phyloP scores from a whole-genome alignment of 345 rosid genomes.

The Eucalyptus victrix region DNA sequence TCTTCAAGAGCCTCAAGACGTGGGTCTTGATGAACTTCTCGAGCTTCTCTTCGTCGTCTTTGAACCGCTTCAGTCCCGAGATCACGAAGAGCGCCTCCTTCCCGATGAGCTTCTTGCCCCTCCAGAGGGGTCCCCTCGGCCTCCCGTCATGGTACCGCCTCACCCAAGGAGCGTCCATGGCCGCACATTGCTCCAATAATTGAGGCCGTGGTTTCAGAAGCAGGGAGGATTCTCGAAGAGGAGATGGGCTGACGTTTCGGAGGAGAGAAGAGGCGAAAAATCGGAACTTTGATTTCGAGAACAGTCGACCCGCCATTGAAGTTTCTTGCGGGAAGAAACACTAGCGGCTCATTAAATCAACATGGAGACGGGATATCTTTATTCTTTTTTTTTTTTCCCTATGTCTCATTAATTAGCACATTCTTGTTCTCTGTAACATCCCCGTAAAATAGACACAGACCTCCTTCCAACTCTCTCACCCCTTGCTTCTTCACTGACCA shows the following conservation, averaged over 20 bases:
- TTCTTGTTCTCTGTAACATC: background rate
- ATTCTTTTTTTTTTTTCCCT: too few species aligned
- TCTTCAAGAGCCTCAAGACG: constrained; percentile 68
- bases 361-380: background rate
- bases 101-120: constrained; percentile 83
- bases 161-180: constrained; percentile 7
- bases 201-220: constrained; percentile 1
- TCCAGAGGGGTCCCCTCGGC: constrained; percentile 94
- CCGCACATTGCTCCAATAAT: background rate
- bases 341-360: background rate
- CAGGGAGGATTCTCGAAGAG: background rate
- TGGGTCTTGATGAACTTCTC: constrained; percentile 51
- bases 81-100: constrained; percentile 78
- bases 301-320: constrained; percentile 35
- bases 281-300: constrained; percentile 28
- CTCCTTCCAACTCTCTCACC: background rate
- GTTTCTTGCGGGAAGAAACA: background rate
- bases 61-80: constrained; percentile 69
- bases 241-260: constrained; percentile 6
- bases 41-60: constrained; percentile 65
- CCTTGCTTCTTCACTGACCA: background rate
- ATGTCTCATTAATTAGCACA: background rate
- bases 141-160: constrained; percentile 78
- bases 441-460: background rate
- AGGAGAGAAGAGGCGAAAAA: constrained; percentile 15